These are phyloP conservation scores for Termitomyces sp. DNA, from an alignment of 768 basidiomycete species.

Conservation along the genomic window DNA sequence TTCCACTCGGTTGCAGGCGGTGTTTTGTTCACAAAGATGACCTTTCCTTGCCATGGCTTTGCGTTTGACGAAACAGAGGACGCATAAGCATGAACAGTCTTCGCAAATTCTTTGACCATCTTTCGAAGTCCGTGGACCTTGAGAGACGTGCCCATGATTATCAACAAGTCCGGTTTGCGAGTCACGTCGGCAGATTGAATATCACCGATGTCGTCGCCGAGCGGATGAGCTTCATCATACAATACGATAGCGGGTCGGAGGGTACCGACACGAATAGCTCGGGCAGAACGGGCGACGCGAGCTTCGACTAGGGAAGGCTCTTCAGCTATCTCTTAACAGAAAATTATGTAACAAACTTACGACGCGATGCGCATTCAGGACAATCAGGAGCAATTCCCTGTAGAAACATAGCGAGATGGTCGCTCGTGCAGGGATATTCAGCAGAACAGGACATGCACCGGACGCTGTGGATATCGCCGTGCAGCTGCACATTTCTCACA, in stretches of 20 bases:
- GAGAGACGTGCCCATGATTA: slow-evolving; percentile 96
- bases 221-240: slow-evolving; percentile 90
- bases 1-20: slow-evolving; percentile 84
- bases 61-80: slow-evolving; percentile 28
- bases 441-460: slow-evolving; percentile 83
- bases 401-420: slow-evolving; percentile 58
- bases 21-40: slow-evolving; percentile 91
- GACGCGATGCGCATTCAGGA: slow-evolving; percentile 75
- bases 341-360: slow-evolving; percentile 41
- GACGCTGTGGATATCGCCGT: slow-evolving; percentile 90
- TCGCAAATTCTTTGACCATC: slow-evolving; percentile 91
- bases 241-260: slow-evolving; percentile 92
- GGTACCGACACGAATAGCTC: slow-evolving; percentile 72
- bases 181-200: slow-evolving; percentile 74
- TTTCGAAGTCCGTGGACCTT: slow-evolving; percentile 94
- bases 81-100: slow-evolving; percentile 58
- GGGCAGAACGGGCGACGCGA: slow-evolving; percentile 78
- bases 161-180: slow-evolving; percentile 83
- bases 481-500: slow-evolving; percentile 86
- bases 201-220: slow-evolving; percentile 85
- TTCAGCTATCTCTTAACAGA: slow-evolving; percentile 1
- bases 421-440: slow-evolving; percentile 62
- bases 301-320: slow-evolving; percentile 47
- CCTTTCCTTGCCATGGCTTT: slow-evolving; percentile 54
- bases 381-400: slow-evolving; percentile 77